phyloP scores from a whole-genome alignment of 352 stramenopile species.

The Globisporangium yorkense region DNA sequence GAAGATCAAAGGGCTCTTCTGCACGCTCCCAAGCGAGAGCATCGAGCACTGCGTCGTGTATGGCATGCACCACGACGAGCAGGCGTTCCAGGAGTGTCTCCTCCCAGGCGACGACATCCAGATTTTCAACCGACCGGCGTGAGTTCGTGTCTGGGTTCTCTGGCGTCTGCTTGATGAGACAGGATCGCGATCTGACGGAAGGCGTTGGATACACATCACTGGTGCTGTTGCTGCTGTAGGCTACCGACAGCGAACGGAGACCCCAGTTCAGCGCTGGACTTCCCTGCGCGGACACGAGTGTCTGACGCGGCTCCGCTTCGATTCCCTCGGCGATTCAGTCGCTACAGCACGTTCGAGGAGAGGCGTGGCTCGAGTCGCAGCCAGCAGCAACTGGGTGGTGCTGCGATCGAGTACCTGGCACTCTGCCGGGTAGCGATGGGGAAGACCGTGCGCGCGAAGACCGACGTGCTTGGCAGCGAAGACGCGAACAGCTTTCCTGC shows the following conservation, averaged over 20 bases:
- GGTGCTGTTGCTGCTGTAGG: not conserved
- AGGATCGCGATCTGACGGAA: not conserved
- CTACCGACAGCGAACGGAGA: slow-evolving; percentile 3
- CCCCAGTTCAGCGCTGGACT: slow-evolving; percentile 15
- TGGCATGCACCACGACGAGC: slow-evolving; percentile 38
- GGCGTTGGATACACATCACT: not conserved
- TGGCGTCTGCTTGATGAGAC: not conserved
- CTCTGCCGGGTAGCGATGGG: slow-evolving; percentile 68
- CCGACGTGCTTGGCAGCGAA: not conserved
- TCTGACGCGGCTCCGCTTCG: slow-evolving; percentile 9
- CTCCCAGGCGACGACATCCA: slow-evolving; percentile 8
- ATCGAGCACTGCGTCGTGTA: slow-evolving; percentile 56
- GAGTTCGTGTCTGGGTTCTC: slow-evolving; percentile 3
- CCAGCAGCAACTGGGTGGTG: not conserved
- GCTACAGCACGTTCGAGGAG: slow-evolving; percentile 68
- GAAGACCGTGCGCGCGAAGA: slow-evolving; percentile 29
- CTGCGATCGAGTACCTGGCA: slow-evolving; percentile 37
- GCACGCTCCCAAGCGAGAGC: slow-evolving; percentile 39
- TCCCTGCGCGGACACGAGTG: slow-evolving; percentile 9
- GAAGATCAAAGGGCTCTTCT: slow-evolving; percentile 82
- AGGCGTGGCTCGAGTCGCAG: slow-evolving; percentile 1
- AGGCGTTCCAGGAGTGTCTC: not conserved
- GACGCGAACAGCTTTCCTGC: slow-evolving; percentile 18
- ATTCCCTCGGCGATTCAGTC: slow-evolving; percentile 64
- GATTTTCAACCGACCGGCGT: slow-evolving; percentile 34